These are phyloP conservation scores for Phragmites australis DNA, from an alignment of 176 grass and related monocot genomes.

Conservation along the genomic window DNA sequence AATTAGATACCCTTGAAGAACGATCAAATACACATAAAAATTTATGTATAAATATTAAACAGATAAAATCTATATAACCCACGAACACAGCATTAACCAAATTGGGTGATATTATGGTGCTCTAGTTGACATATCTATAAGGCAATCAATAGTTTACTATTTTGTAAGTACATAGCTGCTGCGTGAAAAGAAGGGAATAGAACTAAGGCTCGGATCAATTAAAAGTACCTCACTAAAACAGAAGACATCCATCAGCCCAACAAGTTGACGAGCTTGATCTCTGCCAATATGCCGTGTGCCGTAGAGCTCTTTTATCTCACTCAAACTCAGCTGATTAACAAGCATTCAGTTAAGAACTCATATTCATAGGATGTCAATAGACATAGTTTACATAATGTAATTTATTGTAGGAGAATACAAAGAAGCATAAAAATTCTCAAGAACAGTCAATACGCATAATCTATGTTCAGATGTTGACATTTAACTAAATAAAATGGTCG, in stretches of 20 bases:
- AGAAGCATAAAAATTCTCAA: not conserved
- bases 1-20: slow-evolving; percentile 5
- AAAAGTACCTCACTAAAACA: slow-evolving; percentile 93
- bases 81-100: slow-evolving; percentile 20
- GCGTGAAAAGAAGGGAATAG: slow-evolving; percentile 18
- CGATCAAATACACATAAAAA: not conserved
- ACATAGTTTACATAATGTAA: not conserved
- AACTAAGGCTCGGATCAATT: slow-evolving; percentile 26
- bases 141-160: slow-evolving; percentile 7
- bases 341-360: slow-evolving; percentile 24
- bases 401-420: not conserved
- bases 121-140: not conserved
- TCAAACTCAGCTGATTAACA: slow-evolving; percentile 71
- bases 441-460: not conserved
- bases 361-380: not conserved
- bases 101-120: not conserved
- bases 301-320: slow-evolving; percentile 86
- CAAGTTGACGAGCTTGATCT: slow-evolving; percentile 68
- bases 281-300: slow-evolving; percentile 92
- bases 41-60: not conserved
- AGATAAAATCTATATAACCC: not conserved
- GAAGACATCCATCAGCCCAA: slow-evolving; percentile 98
- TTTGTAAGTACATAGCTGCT: slow-evolving; percentile 2
- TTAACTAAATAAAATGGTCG: slow-evolving; percentile 1
- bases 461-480: not conserved